Base-by-base conservation (phyloP, 2,329 filamentous ascomycete species). In the Amauroascus niger region DNA sequence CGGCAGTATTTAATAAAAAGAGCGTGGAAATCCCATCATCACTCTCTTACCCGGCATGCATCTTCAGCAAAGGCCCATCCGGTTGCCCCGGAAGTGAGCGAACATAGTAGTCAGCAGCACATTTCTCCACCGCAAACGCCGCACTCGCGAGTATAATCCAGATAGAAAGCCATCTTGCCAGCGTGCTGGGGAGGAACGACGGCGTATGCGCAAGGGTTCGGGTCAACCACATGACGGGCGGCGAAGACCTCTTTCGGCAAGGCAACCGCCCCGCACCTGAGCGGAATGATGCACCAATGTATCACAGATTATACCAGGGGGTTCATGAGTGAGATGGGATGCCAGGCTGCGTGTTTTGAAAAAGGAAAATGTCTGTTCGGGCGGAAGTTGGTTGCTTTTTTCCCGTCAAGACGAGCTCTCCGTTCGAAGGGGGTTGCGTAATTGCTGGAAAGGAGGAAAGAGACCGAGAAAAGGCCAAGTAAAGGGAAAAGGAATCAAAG, bases 31-130 rank as follows among this genome's bases (percentile, higher is more conserved):
- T 39, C 9, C 16, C 6, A 37, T 18, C n/a, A 20, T 9, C 16
- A 72, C 85, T 75, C 75, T 3, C 41, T 26, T 14, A 95, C 88
- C 93, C 93, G 74, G 93, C 91, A 78, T 97, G 93, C 91, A 97
- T 97, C 77, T 95, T 96, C 65, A 95, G 73, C 57, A 88, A 72
- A 35, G 88, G 83, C 18, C 81, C 85, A 61, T 82, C 76, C 8
- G 94, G 91, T 53, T 87, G 82, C 30, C 94, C 93, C 5, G 93
- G 93, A 18, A 98, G 77, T 7, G 83, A 81, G 63, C 82, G 83
- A 52, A 98, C 86, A 72, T 85, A 97, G 71, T 96, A 98, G 69
- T 98, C 90, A 30, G 84, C 87, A 45, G 87, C 84, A 44, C 40
- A 52, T 50, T 60, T 60, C 28, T 43, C 50, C 14, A 43, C 32